Evolutionary conservation across 2,329 filamentous ascomycete genomes (phyloP), one percentile per base, ranked within the genome.

Genomic region (Talaromyces verruculosus): DNA sequence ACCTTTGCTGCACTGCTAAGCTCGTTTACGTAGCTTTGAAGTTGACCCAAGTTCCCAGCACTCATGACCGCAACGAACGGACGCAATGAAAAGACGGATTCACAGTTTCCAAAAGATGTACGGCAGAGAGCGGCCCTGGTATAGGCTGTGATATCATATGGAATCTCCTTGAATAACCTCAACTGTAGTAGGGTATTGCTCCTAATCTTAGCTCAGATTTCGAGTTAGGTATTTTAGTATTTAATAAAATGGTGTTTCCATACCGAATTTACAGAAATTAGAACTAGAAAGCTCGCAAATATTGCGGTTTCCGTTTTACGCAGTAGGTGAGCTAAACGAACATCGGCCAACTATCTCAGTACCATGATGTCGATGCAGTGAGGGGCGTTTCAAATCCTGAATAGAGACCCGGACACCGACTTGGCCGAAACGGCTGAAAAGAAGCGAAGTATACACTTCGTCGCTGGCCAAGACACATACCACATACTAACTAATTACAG

Each of bases 21-120:
- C 33, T 63, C 61, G 6, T n/a, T 63, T 6, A 43, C 25, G 35
- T 63, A 63, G 19, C 30, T 55, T 37, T 63, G 43, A 3, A 63
- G 61, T 41, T 63, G 47, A 10, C 19, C 37, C 33, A 55, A 39
- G 22, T 39, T 55, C 2, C 43, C 19, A 22, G 43, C 43, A 47
- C n/a, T 47, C 43, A 47, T 47, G 19, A 47, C 43, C 43, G 43
- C 43, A 25, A 10, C 7, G 41, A 3, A 8, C 41, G 2, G 28
- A 43, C 41, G 5, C 41, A 19, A 22, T 22, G 10, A 7, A 47
- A 47, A 47, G n/a, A 47, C 8, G 6, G 10, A 47, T 13, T 13
- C 43, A 22, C 8, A 47, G n/a, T 19, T 47, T 25, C 15, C 2
- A 47, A 22, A 22, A 47, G 19, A 47, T 22, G 1, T 22, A 13